Evolutionary conservation across 257 asterid species (phyloP).

Genomic region (Coffea canephora): DNA sequence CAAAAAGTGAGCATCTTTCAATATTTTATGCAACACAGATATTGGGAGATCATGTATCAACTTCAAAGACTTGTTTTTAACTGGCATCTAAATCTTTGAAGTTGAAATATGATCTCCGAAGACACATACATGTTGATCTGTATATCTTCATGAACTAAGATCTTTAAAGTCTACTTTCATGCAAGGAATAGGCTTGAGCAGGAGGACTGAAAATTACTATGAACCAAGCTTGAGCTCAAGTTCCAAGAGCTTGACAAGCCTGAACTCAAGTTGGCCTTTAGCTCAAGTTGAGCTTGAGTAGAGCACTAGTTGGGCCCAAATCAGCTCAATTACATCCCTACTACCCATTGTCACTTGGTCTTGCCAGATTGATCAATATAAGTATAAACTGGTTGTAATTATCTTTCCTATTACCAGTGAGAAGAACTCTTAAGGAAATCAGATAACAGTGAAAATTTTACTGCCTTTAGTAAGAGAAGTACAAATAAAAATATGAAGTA

Average conservation of each 20-base stretch:
- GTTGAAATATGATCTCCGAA: neutral
- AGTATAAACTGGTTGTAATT: neutral
- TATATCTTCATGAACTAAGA: neutral
- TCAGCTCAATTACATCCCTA: too few species aligned
- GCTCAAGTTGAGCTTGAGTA: too few species aligned
- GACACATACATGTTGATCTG: neutral
- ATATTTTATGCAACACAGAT: neutral
- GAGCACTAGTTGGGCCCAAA: too few species aligned
- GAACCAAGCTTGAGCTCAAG: too few species aligned
- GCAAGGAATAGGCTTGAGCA: too few species aligned
- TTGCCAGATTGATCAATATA: neutral
- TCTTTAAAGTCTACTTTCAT: too few species aligned
- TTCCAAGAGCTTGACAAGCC: too few species aligned
- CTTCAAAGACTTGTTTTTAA: neutral
- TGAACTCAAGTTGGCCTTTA: too few species aligned
- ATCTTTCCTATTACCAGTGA: neutral
- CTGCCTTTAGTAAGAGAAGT: neutral
- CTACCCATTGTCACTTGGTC: too few species aligned
- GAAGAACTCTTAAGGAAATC: neutral
- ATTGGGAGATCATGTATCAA: neutral
- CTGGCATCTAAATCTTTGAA: too few species aligned
- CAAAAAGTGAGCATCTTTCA: too few species aligned
- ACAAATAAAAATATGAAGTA: neutral
- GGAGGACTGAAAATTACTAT: too few species aligned
- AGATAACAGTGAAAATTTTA: neutral